A percentile compares a stretch with the other conserved stretches of the same genome.
Evolutionary conservation across 2,329 filamentous ascomycete species (phyloP).

Genomic region (Penicillium polonicum): DNA sequence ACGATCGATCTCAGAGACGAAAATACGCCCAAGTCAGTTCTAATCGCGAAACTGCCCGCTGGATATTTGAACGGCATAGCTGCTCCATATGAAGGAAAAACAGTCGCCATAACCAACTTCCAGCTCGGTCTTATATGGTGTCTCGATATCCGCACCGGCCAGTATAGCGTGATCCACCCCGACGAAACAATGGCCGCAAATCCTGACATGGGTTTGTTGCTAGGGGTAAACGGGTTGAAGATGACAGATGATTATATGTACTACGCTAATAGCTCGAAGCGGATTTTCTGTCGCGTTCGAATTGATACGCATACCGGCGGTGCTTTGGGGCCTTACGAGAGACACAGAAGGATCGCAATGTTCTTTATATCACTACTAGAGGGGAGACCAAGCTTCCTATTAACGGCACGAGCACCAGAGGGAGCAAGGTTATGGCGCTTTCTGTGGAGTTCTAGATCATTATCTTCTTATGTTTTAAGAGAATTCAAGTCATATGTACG

Average conservation of each 20-base stretch:
- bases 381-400: conserved; percentile 4
- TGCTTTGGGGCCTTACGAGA: conserved; percentile 15
- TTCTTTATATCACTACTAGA: conserved; percentile 18
- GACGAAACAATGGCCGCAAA: conserved; percentile 15
- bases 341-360: conserved; percentile 2
- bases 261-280: conserved; percentile 18
- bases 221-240: conserved; percentile 18
- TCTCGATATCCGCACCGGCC: conserved; percentile 13
- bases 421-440: conserved; percentile 8
- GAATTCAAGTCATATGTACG: conserved; percentile 3
- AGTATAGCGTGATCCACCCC: conserved; percentile 14
- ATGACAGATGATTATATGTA: conserved; percentile 15
- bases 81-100: conserved; percentile 8
- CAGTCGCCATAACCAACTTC: conserved; percentile 17
- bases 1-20: conserved; percentile 12
- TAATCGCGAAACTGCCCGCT: conserved; percentile 13
- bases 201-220: neutral
- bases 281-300: conserved; percentile 20
- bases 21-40: neutral
- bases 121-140: conserved; percentile 15
- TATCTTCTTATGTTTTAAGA: neutral
- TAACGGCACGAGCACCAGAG: neutral
- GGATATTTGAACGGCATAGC: conserved; percentile 18
- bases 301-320: conserved; percentile 13
- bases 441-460: neutral